phyloP scores from a whole-genome alignment of 345 rosid species.

The Eutrema yunnanense region DNA sequence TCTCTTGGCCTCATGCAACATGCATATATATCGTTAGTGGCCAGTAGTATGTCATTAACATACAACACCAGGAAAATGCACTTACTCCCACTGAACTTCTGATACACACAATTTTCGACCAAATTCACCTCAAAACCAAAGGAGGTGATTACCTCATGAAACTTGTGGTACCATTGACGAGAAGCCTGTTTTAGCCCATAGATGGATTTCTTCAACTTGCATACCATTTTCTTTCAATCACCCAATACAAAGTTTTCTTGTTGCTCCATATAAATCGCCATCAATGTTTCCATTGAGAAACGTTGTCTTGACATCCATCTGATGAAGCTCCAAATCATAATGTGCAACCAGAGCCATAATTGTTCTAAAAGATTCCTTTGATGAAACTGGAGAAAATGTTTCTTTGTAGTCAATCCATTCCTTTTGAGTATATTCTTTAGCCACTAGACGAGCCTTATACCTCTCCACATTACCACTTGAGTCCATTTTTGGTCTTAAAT shows the following conservation, averaged over 20 bases:
- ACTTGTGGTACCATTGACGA: too few relatives aligned
- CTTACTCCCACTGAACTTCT: too few relatives aligned
- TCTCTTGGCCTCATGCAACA: too few relatives aligned
- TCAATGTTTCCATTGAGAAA: neutral
- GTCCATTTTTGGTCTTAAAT: too few relatives aligned
- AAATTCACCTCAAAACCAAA: neutral
- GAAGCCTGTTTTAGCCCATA: too few relatives aligned
- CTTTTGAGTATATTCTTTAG: neutral
- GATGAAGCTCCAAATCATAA: neutral
- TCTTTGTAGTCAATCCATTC: neutral
- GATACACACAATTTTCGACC: neutral
- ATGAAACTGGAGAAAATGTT: neutral
- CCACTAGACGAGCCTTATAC: neutral
- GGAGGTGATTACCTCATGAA: too few relatives aligned
- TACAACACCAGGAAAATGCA: too few relatives aligned
- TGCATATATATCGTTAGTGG: too few relatives aligned
- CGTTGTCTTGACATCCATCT: neutral
- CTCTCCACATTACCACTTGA: neutral
- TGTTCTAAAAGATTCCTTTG: neutral
- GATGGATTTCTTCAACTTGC: neutral
- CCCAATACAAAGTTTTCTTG: neutral
- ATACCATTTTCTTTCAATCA: neutral
- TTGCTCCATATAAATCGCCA: neutral
- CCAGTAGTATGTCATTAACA: too few relatives aligned
- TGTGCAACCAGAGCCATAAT: neutral